Evolutionary conservation across 257 asterid genomes (phyloP), one percentile per base, ranked within the genome.

Genomic region (Jasminum sambac): DNA sequence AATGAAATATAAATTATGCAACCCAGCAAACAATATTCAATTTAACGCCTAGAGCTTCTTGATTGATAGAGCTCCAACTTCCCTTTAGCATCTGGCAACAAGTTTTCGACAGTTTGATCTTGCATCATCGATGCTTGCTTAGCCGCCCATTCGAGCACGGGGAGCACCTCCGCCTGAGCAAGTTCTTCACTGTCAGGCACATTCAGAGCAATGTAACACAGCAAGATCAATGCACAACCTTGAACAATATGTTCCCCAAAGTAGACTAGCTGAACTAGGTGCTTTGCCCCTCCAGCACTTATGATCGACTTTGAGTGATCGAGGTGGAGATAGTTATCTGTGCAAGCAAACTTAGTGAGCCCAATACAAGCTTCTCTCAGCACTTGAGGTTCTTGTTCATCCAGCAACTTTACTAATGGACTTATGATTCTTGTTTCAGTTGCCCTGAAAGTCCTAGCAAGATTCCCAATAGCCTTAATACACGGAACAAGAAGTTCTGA

Each of bases 231-330:
- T 36, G 86, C 84, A 46, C 67, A 46, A 24, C 44, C 38, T 68
- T 79, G 78, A 67, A 85, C 83, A 64, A 42, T 70, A 12, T 68
- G 77, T 40, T 78, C 87, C 14, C 84, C 86, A 55, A 77, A 70
- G 76, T 74, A 83, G 40, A 83, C 81, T 9, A 78, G 80, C 38
- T 80, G 84, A 43, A 82, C 72, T 12, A 85, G 63, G 58, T 76
- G 84, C 41, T 40, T 69, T 3, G 74, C 84, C 64, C 87, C 89
- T 39, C 85, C 87, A 16, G 82, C 73, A 16, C 72, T 43, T 17
- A 80, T 72, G 19, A 85, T 85, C 2, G 85, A 81, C 73, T 76
- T 82, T 50, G 74, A 82, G 38, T 79, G 85, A 73, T 82, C 87
- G 19, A 69, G 21, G 68, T 71, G 84, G 36, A 80, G 71, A 68